Conservation (phyloP, 306 rosid genomes). For the Glycine tomentella region DNA sequence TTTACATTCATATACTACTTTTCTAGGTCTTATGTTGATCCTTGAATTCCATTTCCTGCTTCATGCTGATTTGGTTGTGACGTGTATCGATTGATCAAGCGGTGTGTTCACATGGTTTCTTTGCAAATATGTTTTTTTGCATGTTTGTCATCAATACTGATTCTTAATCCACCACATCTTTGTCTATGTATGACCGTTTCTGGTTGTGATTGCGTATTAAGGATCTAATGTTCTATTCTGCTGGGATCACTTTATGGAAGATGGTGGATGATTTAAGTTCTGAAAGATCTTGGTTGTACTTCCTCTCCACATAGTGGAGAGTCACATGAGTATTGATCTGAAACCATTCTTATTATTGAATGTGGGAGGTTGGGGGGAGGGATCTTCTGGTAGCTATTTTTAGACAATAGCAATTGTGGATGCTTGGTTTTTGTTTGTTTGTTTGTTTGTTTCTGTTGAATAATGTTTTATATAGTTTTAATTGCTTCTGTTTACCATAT, state of each 20-base stretch:
- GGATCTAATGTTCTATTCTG: conserved; percentile 27
- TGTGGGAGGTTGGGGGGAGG: too few species aligned
- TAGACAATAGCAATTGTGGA: neutral
- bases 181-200: conserved; percentile 3
- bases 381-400: neutral
- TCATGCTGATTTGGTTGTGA: conserved; percentile 10
- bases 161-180: conserved; percentile 8
- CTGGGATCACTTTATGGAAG: conserved; percentile 18
- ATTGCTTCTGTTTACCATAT: conserved; percentile 36
- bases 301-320: neutral
- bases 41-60: neutral
- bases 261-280: conserved; percentile 26
- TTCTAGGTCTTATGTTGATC: neutral
- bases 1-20: neutral
- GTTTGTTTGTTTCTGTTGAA: neutral
- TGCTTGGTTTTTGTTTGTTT: conserved; percentile 14
- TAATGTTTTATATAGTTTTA: neutral
- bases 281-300: conserved; percentile 32
- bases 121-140: conserved; percentile 33
- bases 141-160: conserved; percentile 23
- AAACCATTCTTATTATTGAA: too few species aligned
- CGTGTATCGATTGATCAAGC: conserved; percentile 10
- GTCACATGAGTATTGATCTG: conserved; percentile 4
- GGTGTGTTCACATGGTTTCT: conserved; percentile 9
- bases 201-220: conserved; percentile 26